Percentiles rank a stretch among this genome's conserved stretches.
These are phyloP conservation scores for Seiridium cupressi DNA, from an alignment of 2,329 filamentous ascomycete species.

Conservation along the genomic window DNA sequence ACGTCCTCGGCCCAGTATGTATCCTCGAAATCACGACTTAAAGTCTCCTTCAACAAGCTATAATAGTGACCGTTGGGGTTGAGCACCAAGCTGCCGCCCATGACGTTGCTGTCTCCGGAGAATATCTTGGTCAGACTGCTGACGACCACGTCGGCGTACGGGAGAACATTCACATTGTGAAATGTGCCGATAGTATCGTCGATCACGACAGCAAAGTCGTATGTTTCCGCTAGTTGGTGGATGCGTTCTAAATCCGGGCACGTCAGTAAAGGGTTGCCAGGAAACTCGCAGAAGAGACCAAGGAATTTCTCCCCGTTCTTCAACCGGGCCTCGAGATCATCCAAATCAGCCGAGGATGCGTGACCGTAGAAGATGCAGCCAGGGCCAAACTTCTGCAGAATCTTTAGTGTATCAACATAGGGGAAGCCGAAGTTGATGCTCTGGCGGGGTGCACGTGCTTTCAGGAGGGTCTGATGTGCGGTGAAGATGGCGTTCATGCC, in stretches of 20 bases:
- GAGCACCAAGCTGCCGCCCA: conserved; percentile 77
- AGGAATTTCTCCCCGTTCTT: conserved; percentile 73
- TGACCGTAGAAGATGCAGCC: conserved; percentile 87
- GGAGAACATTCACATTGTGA: conserved; percentile 90
- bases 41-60: conserved; percentile 61
- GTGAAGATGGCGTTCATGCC: conserved; percentile 98
- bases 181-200: conserved; percentile 98
- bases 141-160: conserved; percentile 85
- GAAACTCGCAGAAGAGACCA: conserved; percentile 91
- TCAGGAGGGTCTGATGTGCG: conserved; percentile 72
- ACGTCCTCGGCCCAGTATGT: conserved; percentile 93
- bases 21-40: conserved; percentile 72
- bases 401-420: conserved; percentile 95
- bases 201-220: conserved; percentile 85
- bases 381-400: conserved; percentile 89
- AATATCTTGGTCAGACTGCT: conserved; percentile 97
- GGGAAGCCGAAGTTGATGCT: conserved; percentile 96
- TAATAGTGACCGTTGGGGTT: conserved; percentile 72
- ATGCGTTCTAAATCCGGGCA: conserved; percentile 86
- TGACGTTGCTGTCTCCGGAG: conserved; percentile 95
- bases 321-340: conserved; percentile 76
- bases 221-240: conserved; percentile 72
- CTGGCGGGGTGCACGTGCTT: conserved; percentile 61
- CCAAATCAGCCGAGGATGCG: conserved; percentile 73
- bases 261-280: conserved; percentile 83